phyloP scores from a whole-genome alignment of 768 basidiomycete genomes.

The Tephrocybe sp. region DNA sequence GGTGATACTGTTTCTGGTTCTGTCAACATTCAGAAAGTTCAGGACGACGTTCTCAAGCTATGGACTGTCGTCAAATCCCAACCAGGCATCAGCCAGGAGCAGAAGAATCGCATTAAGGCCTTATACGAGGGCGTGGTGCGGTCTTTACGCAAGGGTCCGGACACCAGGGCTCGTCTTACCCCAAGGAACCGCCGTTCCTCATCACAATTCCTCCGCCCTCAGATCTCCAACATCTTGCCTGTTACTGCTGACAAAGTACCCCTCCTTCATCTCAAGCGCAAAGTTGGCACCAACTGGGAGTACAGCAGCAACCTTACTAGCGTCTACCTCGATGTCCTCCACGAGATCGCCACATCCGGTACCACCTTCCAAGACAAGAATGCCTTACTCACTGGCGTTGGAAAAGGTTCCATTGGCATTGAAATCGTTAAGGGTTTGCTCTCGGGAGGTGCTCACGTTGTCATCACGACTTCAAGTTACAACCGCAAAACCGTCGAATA shows the following conservation, averaged over 20 bases:
- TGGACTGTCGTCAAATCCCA: slow-evolving; percentile 98
- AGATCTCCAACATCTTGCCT: slow-evolving; percentile 73
- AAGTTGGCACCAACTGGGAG: slow-evolving; percentile 92
- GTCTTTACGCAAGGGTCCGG: slow-evolving; percentile 79
- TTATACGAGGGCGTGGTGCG: slow-evolving; percentile 96
- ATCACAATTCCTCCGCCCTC: slow-evolving; percentile 95
- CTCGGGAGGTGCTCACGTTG: slow-evolving; percentile 93
- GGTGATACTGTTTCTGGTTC: slow-evolving; percentile 80
- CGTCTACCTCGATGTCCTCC: slow-evolving; percentile 93
- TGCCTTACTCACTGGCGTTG: slow-evolving; percentile 95
- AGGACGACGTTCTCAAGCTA: slow-evolving; percentile 93
- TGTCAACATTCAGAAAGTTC: slow-evolving; percentile 96
- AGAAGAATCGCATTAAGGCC: slow-evolving; percentile 93
- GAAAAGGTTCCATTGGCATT: slow-evolving; percentile 96
- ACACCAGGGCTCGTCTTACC: slow-evolving; percentile 50
- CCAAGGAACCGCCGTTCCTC: slow-evolving; percentile 84
- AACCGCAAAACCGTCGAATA: slow-evolving; percentile 95
- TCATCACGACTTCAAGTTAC: slow-evolving; percentile 98
- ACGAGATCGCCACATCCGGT: slow-evolving; percentile 97
- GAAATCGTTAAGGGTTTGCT: slow-evolving; percentile 97
- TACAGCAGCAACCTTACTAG: slow-evolving; percentile 97
- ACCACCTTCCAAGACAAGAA: slow-evolving; percentile 99
- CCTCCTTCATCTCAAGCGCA: slow-evolving; percentile 94
- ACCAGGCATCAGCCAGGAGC: slow-evolving; percentile 94
- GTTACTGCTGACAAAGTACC: slow-evolving; percentile 84